Conservation (phyloP, 164 flowering plant species). For the Brasenia schreberi region DNA sequence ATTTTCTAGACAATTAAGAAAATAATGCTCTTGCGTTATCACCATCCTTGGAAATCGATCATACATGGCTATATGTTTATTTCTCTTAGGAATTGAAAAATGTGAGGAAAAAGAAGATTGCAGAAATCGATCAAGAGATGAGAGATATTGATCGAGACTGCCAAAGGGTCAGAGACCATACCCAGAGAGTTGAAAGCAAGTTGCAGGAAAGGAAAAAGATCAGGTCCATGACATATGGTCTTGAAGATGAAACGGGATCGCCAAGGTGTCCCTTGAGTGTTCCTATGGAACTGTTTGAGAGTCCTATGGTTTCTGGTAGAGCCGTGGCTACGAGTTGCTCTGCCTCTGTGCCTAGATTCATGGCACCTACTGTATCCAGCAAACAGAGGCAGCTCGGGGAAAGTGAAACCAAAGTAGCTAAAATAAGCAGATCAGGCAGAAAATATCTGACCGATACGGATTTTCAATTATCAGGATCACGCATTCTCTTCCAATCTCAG, state of each 20-base stretch:
- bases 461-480: constrained; percentile 31
- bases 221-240: constrained; percentile 17
- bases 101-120: constrained; percentile 33
- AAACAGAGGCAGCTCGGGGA: constrained; percentile 45
- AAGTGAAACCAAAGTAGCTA: constrained; percentile 19
- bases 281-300: constrained; percentile 12
- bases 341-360: constrained; percentile 54
- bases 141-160: constrained; percentile 43
- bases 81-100: constrained; percentile 40
- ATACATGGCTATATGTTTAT: background rate
- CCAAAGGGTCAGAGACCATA: constrained; percentile 29
- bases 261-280: constrained; percentile 15
- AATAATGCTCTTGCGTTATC: background rate
- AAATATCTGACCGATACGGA: constrained; percentile 25
- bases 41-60: background rate
- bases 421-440: constrained; percentile 19
- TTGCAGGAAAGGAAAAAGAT: constrained; percentile 39
- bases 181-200: constrained; percentile 27
- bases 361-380: constrained; percentile 64
- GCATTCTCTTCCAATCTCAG: constrained; percentile 38
- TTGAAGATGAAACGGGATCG: constrained; percentile 18
- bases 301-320: constrained; percentile 18
- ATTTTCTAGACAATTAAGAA: background rate
- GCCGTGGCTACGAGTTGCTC: constrained; percentile 9
- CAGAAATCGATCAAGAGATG: constrained; percentile 42